Percentiles rank a stretch among this genome's conserved stretches.
Evolutionary conservation across 2,329 filamentous ascomycete species (phyloP).

Genomic region (Metarhizium anisopliae): DNA sequence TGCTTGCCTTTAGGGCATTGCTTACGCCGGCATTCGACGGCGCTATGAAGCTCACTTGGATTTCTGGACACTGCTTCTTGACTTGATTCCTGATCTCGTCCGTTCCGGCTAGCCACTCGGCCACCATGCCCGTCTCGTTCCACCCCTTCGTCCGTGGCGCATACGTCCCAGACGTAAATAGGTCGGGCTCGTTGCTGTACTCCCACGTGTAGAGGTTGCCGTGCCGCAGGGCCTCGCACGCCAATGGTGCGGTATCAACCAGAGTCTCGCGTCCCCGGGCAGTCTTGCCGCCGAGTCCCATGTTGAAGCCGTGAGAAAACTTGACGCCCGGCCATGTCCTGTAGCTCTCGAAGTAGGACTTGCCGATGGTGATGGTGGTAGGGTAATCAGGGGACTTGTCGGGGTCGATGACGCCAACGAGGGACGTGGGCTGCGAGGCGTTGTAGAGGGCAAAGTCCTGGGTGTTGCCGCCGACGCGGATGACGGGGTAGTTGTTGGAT

Average conservation of each 20-base stretch:
- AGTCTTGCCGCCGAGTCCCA: conserved; percentile 41
- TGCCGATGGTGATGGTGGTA: conserved; percentile 50
- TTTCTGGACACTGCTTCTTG: conserved; percentile 38
- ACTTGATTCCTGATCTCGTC: conserved; percentile 37
- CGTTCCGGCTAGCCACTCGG: conserved; percentile 49
- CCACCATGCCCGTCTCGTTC: conserved; percentile 45
- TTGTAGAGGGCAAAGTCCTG: conserved; percentile 58
- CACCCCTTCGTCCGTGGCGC: conserved; percentile 41
- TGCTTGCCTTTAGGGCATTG: conserved; percentile 41
- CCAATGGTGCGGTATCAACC: conserved; percentile 43
- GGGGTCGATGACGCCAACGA: conserved; percentile 43
- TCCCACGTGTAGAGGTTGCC: conserved; percentile 49
- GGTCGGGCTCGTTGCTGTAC: conserved; percentile 41
- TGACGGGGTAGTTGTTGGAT: conserved; percentile 47
- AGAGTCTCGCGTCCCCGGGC: conserved; percentile 42
- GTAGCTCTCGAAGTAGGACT: conserved; percentile 56
- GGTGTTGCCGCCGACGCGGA: conserved; percentile 58
- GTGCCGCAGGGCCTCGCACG: conserved; percentile 44
- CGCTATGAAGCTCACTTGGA: conserved; percentile 36
- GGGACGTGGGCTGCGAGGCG: conserved; percentile 36
- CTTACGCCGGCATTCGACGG: conserved; percentile 45
- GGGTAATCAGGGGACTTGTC: conserved; percentile 48
- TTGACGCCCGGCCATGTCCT: conserved; percentile 43
- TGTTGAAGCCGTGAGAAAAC: conserved; percentile 55
- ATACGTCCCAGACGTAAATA: conserved; percentile 44